Evolutionary conservation across 148 eudicot genomes (phyloP).

Genomic region (Silene uniflora): DNA sequence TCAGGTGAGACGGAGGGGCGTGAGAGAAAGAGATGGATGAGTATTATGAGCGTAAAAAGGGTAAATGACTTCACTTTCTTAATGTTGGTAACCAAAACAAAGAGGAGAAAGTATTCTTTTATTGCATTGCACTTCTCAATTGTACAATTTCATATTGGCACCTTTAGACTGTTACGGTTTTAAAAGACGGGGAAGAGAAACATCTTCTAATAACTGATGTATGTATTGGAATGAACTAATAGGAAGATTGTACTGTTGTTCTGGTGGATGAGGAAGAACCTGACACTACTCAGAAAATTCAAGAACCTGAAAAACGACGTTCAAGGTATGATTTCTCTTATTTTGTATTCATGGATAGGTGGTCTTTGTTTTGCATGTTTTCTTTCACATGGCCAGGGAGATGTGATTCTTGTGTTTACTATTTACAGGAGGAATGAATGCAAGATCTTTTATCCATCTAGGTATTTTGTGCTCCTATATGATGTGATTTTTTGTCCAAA

Average conservation of each 20-base stretch:
- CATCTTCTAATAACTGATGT: conserved; percentile 14
- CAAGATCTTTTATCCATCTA: conserved; percentile 68
- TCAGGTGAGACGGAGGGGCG: too few relatives aligned
- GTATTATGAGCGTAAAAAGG: too few relatives aligned
- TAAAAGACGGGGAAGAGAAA: background rate
- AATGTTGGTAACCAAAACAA: too few relatives aligned
- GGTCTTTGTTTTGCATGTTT: background rate
- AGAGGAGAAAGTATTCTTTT: background rate
- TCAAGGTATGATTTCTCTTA: conserved; percentile 26
- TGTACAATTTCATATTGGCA: background rate
- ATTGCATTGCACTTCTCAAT: background rate
- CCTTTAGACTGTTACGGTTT: background rate
- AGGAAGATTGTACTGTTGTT: conserved; percentile 44
- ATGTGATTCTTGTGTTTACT: conserved; percentile 15
- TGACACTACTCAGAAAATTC: conserved; percentile 22
- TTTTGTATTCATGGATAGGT: background rate
- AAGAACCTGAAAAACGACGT: conserved; percentile 33
- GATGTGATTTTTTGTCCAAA: background rate
- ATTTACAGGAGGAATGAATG: conserved; percentile 45
- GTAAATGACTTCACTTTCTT: too few relatives aligned
- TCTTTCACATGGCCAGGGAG: conserved; percentile 1
- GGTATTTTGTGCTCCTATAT: conserved; percentile 37
- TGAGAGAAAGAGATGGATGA: too few relatives aligned
- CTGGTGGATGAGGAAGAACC: conserved; percentile 72
- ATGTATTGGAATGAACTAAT: background rate